These are phyloP conservation scores for Candida parachauliodes DNA, from an alignment of 805 yeast genomes.

Conservation along the genomic window DNA sequence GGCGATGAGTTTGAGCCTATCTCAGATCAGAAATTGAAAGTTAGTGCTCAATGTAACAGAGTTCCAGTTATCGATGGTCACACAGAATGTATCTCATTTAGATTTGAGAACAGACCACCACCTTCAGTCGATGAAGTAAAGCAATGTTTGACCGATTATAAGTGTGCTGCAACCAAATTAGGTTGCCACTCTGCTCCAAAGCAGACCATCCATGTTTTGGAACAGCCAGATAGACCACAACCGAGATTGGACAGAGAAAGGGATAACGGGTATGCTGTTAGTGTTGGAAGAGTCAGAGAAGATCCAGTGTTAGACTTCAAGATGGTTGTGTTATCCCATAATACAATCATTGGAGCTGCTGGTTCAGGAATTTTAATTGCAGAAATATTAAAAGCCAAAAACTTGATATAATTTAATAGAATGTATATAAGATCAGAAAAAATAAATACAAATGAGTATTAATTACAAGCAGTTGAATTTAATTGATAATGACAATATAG, in stretches of 20 bases:
- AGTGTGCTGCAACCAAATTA: constrained; percentile 74
- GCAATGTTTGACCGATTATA: constrained; percentile 63
- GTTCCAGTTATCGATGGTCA: constrained; percentile 98
- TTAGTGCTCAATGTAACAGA: constrained; percentile 95
- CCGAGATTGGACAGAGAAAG: constrained; percentile 96
- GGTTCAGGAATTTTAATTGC: constrained; percentile 97
- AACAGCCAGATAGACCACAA: constrained; percentile 92
- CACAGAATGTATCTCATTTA: constrained; percentile 88
- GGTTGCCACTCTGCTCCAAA: constrained; percentile 92
- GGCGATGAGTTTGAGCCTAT: constrained; percentile 56
- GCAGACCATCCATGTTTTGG: constrained; percentile 86
- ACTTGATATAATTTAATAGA: constrained; percentile 47
- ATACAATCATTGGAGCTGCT: constrained; percentile 97
- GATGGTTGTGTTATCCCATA: constrained; percentile 96
- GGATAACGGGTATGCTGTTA: constrained; percentile 89
- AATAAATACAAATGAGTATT: background rate
- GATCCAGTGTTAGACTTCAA: constrained; percentile 92
- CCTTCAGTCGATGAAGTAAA: constrained; percentile 84
- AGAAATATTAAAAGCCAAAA: constrained; percentile 78
- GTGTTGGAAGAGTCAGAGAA: constrained; percentile 91
- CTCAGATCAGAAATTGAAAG: constrained; percentile 68
- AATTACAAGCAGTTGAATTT: constrained; percentile 17
- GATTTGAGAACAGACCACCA: constrained; percentile 76
- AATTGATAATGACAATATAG: constrained; percentile 16
- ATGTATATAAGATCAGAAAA: background rate